Base-by-base conservation (phyloP, 176 grass and related monocot genomes). In the Carex myosuroides region DNA sequence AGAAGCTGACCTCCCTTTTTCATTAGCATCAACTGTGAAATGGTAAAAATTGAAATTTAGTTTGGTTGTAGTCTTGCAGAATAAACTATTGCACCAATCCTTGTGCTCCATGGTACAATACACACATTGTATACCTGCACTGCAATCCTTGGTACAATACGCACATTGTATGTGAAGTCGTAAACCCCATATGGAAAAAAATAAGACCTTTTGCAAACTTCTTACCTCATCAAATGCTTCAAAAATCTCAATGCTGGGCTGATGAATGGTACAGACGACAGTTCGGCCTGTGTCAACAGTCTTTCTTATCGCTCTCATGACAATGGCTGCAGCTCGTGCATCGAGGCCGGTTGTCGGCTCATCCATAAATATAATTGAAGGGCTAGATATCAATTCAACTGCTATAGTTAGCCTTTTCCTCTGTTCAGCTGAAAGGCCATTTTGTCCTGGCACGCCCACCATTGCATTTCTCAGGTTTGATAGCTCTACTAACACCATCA, bases 171-270 rank as follows among this genome's bases (percentile, higher is more conserved):
- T 75, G 46, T 50, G 12, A 54, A 54, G 21, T 14, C 2, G 1
- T 3, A 14, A 53, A 32, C 4, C 22, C 72, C 21, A 53, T 52
- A 50, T 52, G 6, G 42, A 9, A 22, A 76, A 76, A 55, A 76
- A 2, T 24, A 50, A 22, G 4, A 14, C 21, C 3, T 14, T 29
- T 6, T 20, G 46, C 30, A 30, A 30, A 2, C 2, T 20, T 57
- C 6, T 20, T 97, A 97, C 94, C 94, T 97, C 94, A 76, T 97
- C 94, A 86, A 97, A 97, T 87, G 94, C 90, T 94, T 97, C 94
- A 86, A 94, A 97, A 87, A 97, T 97, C 79, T 89, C 94, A 59
- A 92, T 94, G 86, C 91, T 97, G 82, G 91, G 94, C 67, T 97
- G 94, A 97, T 97, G 94, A 85, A 97, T 97, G 72, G 94, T 97